A percentile compares a stretch with the other conserved stretches of the same genome.
Evolutionary conservation across 2,329 filamentous ascomycete species (phyloP).

Genomic region (Escovopsis sp.): DNA sequence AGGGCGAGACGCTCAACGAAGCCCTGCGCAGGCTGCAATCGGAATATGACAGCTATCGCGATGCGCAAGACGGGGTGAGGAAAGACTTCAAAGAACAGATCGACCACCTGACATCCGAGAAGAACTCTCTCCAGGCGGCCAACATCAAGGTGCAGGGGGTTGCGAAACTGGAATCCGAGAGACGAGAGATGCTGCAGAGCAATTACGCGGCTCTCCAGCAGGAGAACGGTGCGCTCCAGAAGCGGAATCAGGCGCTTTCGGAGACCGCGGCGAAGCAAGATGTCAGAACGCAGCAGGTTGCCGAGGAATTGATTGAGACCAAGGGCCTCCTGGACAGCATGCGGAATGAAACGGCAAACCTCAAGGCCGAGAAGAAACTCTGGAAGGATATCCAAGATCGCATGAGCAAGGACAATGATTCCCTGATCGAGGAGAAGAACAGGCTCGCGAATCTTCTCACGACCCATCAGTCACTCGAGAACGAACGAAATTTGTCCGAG

Average conservation of each 20-base stretch:
- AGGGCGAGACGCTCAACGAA: constrained; percentile 50
- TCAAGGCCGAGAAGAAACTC: constrained; percentile 87
- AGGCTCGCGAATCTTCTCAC: constrained; percentile 70
- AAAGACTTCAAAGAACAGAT: constrained; percentile 73
- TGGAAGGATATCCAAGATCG: constrained; percentile 90
- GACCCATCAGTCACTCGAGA: constrained; percentile 76
- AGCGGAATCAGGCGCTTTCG: constrained; percentile 59
- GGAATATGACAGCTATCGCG: constrained; percentile 79
- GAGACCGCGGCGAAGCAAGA: constrained; percentile 84
- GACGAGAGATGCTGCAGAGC: constrained; percentile 76
- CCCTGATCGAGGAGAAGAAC: constrained; percentile 66
- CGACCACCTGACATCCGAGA: constrained; percentile 66
- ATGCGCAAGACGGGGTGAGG: constrained; percentile 69
- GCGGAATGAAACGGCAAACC: constrained; percentile 77
- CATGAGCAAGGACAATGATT: constrained; percentile 76
- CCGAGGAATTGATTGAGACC: constrained; percentile 81
- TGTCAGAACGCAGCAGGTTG: constrained; percentile 75
- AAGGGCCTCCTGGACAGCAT: constrained; percentile 71
- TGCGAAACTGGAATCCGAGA: constrained; percentile 63
- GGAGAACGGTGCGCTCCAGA: constrained; percentile 78
- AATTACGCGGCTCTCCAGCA: constrained; percentile 73
- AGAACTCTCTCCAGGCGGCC: constrained; percentile 67
- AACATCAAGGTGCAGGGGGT: constrained; percentile 69
- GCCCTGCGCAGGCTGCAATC: constrained; percentile 75
- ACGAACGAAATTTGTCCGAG: constrained; percentile 77